Evolutionary conservation across 148 eudicot genomes (phyloP), one percentile per base, ranked within the genome.

Genomic region (Rhododendron henanense): DNA sequence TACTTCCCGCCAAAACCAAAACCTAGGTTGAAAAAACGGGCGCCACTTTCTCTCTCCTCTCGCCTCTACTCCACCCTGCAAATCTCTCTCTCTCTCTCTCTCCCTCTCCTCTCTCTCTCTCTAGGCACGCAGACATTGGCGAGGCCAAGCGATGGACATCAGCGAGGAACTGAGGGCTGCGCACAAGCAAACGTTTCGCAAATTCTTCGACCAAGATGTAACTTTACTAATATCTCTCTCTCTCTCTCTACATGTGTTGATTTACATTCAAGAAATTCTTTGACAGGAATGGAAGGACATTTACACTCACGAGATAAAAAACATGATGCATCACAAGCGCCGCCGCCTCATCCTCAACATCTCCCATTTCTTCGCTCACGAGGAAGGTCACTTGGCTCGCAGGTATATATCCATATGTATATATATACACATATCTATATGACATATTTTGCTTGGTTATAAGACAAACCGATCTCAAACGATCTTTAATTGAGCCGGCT

Each of bases 181-280:
- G 44, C 98, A 96, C 94, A 94, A 91, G 92, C 95, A 94, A 59
- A 90, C 95, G 1, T 96, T 96, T 87, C 93, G 92, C 83, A 96
- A 94, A 67, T 96, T 96, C 90, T 88, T 96, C 47, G 94, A 96
- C 44, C 95, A 91, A 90, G 94, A 93, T 84, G 98, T 94, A 94
- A 83, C 25, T 63, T 15, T 37, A 8, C 13, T 41, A 18, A 59
- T 59, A 25, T 76, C 86, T 55, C 77, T 1, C 59, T 82, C 86
- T 55, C 61, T 55, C 61, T 55, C 61, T 55, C 28, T 41, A 23
- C 3, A n/a, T 21, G 71, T 23, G 71, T 21, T 7, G 25, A 63
- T 63, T 23, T 61, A 8, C 59, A 4, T 55, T 0, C 59, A 16
- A 55, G 61, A 18, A 55, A 55, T 63, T 23, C 50, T 67, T 19